These are phyloP conservation scores for Penicillium pancosmium DNA, from an alignment of 495 filamentous ascomycete species.

Conservation along the genomic window DNA sequence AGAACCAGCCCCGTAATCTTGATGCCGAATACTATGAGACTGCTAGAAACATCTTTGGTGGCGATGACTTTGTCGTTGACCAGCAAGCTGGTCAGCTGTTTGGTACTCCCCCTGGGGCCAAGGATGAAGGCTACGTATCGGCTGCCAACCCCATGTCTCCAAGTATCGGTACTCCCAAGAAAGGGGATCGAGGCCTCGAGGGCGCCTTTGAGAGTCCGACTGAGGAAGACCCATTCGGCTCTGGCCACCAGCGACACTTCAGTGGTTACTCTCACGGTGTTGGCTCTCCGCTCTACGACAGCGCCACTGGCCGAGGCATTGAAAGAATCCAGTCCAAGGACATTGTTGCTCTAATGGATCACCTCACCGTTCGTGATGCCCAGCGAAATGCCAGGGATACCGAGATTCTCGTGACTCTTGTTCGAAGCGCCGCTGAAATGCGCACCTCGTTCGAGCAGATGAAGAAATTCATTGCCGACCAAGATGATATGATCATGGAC, in stretches of 20 bases:
- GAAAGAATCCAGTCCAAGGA: conserved; percentile 96
- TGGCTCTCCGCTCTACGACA: conserved; percentile 85
- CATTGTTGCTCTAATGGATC: conserved; percentile 97
- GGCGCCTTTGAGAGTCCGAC: conserved; percentile 62
- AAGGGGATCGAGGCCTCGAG: conserved; percentile 60
- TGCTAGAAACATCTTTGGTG: conserved; percentile 41
- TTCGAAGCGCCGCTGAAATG: conserved; percentile 95
- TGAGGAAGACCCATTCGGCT: conserved; percentile 60
- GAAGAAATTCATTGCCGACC: conserved; percentile 86
- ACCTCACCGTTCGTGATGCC: conserved; percentile 94
- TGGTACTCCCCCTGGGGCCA: conserved; percentile 49
- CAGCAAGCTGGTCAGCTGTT: conserved; percentile 39
- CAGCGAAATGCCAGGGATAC: conserved; percentile 96
- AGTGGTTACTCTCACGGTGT: conserved; percentile 85
- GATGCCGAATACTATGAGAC: conserved; percentile 44
- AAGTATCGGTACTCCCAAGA: conserved; percentile 60
- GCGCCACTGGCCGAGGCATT: conserved; percentile 83
- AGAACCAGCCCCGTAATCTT: conserved; percentile 34
- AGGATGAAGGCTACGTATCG: conserved; percentile 92
- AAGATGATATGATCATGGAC: conserved; percentile 81
- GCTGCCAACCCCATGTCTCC: conserved; percentile 70
- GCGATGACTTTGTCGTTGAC: conserved; percentile 40
- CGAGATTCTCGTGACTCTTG: conserved; percentile 92
- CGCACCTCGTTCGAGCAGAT: conserved; percentile 95
- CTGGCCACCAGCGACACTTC: conserved; percentile 68